Conservation (phyloP, 139 green algal genomes). For the Chlamydomonas schloesseri region DNA sequence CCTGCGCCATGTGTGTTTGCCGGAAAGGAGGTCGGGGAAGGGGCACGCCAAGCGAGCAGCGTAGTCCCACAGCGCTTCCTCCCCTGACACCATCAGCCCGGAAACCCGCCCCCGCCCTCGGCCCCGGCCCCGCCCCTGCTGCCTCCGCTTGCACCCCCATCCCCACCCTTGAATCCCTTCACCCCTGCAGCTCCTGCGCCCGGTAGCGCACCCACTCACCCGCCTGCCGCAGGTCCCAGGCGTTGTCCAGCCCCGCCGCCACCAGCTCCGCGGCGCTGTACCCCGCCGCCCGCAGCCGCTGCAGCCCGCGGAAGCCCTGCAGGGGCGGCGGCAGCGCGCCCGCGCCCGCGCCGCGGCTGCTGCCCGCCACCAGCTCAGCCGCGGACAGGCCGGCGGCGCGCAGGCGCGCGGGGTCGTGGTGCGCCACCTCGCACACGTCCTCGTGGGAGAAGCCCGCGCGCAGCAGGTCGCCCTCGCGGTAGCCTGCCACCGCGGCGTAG, state of each 20-base stretch:
- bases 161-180: no score
- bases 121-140: no score
- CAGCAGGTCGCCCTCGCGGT: slow-evolving; percentile 4
- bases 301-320: slow-evolving; percentile 34
- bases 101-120: no score
- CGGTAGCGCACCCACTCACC: neutral
- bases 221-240: slow-evolving; percentile 24
- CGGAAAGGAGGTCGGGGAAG: neutral
- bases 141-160: no score
- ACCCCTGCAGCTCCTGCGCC: no score
- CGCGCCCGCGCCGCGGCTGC: neutral
- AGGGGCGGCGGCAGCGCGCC: neutral
- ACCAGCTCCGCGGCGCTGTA: slow-evolving; percentile 39
- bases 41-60: no score
- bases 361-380: slow-evolving; percentile 5
- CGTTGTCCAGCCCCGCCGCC: slow-evolving; percentile 33
- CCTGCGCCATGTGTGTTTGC: neutral
- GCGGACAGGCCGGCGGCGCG: slow-evolving; percentile 26
- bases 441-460: neutral
- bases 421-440: slow-evolving; percentile 2
- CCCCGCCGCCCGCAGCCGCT: slow-evolving; percentile 19
- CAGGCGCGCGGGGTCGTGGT: slow-evolving; percentile 1
- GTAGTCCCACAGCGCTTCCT: no score
- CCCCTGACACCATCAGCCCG: no score
- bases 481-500: slow-evolving; percentile 6